Evolutionary conservation across 441 rosid genomes (phyloP).

Genomic region (Biscutella laevigata): DNA sequence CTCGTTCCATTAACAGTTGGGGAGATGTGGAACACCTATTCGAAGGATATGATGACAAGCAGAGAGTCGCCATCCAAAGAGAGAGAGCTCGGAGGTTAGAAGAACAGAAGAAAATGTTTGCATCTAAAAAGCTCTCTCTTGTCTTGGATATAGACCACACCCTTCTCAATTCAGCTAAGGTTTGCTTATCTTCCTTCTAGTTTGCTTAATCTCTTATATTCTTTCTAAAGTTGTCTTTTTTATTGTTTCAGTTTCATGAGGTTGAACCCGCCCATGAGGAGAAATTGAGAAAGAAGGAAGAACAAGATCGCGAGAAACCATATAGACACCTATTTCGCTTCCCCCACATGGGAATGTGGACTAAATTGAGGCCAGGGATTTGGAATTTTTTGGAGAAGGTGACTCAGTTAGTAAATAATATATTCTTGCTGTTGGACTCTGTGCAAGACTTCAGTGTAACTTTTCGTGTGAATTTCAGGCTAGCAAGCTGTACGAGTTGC

Average conservation of each 20-base stretch:
- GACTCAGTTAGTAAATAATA: neutral
- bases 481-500: slow-evolving; percentile 76
- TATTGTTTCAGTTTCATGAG: slow-evolving; percentile 57
- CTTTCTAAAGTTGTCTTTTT: neutral
- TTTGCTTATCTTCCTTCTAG: slow-evolving; percentile 16
- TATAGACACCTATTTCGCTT: slow-evolving; percentile 82
- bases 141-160: slow-evolving; percentile 98
- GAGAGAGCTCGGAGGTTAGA: slow-evolving; percentile 90
- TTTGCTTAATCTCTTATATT: neutral
- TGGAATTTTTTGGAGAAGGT: slow-evolving; percentile 97
- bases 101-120: slow-evolving; percentile 94
- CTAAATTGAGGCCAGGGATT: slow-evolving; percentile 93
- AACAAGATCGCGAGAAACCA: slow-evolving; percentile 86
- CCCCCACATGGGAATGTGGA: slow-evolving; percentile 99
- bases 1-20: slow-evolving; percentile 55
- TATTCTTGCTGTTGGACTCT: neutral
- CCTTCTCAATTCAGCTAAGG: slow-evolving; percentile 99
- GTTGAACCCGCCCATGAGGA: slow-evolving; percentile 84
- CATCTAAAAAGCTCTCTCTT: slow-evolving; percentile 79
- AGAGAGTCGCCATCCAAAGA: slow-evolving; percentile 85
- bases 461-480: slow-evolving; percentile 46
- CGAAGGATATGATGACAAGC: slow-evolving; percentile 81
- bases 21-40: slow-evolving; percentile 86
- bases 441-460: slow-evolving; percentile 9
- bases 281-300: slow-evolving; percentile 86